Evolutionary conservation across 371 early-diverging fungal species (phyloP), one percentile per base, ranked within the genome.

Genomic region (Saksenaea oblongispora): DNA sequence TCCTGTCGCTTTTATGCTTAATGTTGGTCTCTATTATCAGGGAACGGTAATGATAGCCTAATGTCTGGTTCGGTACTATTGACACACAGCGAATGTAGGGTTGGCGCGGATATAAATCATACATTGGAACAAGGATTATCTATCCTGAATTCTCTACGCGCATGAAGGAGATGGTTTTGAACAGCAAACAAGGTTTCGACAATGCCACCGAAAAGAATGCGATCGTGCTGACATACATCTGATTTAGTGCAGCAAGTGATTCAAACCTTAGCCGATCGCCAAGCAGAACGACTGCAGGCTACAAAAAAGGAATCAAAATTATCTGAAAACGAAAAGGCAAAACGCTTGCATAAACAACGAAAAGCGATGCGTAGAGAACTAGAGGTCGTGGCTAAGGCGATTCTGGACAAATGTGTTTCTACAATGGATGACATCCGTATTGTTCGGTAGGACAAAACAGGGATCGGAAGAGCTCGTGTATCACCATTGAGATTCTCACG

Each of bases 71-170:
- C 22, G 18, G 14, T 14, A 22, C 22, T 18, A 47, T 47, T n/a
- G 18, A 31, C 31, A 31, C 31, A 7, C 31, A 31, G 31, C 31
- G 31, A 31, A 31, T 22, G 9, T 22, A 90, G 89, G 93, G 91
- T 3, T 93, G 92, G 92, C 84, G 91, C 73, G 88, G 90, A 17
- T 91, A 93, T 67, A 85, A 87, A 65, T 79, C 86, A 60, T 92
- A 92, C 70, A 88, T 93, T 61, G 93, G 93, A 13, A 79, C 87
- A 14, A 84, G 86, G 28, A 87, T 92, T 35, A 79, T 90, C 54
- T 89, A 91, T 59, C 87, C 87, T 11, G 87, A 83, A 18, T 92
- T 88, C 62, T 78, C 87, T 8, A 60, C 71, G 8, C 82, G 84
- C 18, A 89, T 91, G 62, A 88, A 83, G 62, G 71, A 79, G 26